A percentile compares a stretch with the other conserved stretches of the same genome.
phyloP scores from a whole-genome alignment of 2,329 filamentous ascomycete genomes.

The Lachnellula occidentalis region DNA sequence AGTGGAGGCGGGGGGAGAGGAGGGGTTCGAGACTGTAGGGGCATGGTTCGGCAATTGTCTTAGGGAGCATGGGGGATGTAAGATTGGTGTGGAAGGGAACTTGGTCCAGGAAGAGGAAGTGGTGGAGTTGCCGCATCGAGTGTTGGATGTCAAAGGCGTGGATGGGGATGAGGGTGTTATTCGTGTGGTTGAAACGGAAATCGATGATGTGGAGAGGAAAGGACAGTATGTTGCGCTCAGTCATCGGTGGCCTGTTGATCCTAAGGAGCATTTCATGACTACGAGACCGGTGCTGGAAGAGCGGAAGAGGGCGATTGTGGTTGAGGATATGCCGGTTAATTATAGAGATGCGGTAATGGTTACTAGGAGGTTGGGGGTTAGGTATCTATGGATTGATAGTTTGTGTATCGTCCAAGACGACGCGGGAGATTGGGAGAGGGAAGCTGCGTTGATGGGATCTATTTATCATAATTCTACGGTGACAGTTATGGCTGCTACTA shows the following conservation, averaged over 20 bases:
- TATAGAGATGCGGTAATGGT: slow-evolving; percentile 10
- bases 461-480: not conserved
- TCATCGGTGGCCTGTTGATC: not conserved
- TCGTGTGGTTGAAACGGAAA: not conserved
- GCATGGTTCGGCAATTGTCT: too few species aligned
- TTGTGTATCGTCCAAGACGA: slow-evolving; percentile 7
- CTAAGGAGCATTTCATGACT: not conserved
- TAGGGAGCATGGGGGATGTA: too few species aligned
- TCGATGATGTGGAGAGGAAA: not conserved
- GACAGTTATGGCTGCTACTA: not conserved
- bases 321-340: not conserved
- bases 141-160: not conserved
- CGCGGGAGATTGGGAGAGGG: not conserved
- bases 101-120: not conserved
- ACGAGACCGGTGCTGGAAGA: not conserved
- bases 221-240: not conserved
- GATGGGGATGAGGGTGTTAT: not conserved
- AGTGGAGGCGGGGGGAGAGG: too few species aligned
- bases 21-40: too few species aligned
- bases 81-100: too few species aligned
- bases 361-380: not conserved
- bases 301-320: not conserved
- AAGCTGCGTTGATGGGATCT: not conserved
- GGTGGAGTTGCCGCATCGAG: not conserved
- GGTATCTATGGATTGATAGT: slow-evolving; percentile 5